A percentile compares a stretch with the other conserved stretches of the same genome.
Conservation (phyloP, 306 rosid species). For the Oemleria cerasiformis region DNA sequence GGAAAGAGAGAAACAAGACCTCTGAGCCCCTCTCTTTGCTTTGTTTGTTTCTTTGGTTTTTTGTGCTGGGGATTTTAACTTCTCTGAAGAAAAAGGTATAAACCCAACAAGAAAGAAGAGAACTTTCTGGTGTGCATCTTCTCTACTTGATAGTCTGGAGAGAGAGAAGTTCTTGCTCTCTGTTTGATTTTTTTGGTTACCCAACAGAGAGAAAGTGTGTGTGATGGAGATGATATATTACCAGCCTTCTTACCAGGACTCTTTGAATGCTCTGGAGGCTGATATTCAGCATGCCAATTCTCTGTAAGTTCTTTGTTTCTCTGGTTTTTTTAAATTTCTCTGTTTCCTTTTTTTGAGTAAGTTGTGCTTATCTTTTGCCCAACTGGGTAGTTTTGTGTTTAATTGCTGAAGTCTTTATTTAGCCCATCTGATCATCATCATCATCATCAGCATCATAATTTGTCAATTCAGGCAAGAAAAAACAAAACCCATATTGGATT, state of each 20-base stretch:
- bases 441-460: constrained; percentile 12
- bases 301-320: constrained; percentile 50
- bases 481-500: constrained; percentile 5
- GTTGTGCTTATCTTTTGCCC: constrained; percentile 7
- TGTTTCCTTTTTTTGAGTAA: neutral
- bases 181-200: constrained; percentile 14
- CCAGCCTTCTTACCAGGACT: constrained; percentile 74
- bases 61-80: constrained; percentile 18
- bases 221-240: constrained; percentile 63
- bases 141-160: neutral
- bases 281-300: constrained; percentile 93
- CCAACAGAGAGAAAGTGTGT: neutral
- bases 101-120: neutral
- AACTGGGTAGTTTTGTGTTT: constrained; percentile 5
- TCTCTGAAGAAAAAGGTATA: neutral
- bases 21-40: neutral
- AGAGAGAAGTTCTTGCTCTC: constrained; percentile 16
- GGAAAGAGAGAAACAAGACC: neutral
- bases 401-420: neutral
- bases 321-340: neutral
- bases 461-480: constrained; percentile 12
- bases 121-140: neutral
- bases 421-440: neutral
- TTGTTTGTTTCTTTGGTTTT: neutral
- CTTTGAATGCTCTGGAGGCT: constrained; percentile 71